Conservation (phyloP, 768 basidiomycete genomes). For the Dictyophora rubrovolvata region DNA sequence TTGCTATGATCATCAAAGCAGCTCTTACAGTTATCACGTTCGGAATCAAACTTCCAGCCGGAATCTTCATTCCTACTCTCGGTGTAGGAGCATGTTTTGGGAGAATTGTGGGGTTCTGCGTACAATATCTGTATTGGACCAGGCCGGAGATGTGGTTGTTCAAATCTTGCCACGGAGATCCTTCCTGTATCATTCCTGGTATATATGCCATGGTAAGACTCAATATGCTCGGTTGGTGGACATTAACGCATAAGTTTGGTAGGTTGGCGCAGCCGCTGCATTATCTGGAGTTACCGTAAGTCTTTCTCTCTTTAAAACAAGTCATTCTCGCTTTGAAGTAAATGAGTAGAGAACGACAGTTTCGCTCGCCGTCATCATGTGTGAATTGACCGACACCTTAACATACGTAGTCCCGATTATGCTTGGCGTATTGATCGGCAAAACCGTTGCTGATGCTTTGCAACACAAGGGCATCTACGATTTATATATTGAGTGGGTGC, state of each 20-base stretch:
- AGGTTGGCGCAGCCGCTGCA: slow-evolving; percentile 77
- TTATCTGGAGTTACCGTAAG: slow-evolving; percentile 91
- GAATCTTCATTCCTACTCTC: slow-evolving; percentile 94
- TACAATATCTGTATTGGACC: slow-evolving; percentile 65
- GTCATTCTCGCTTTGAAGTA: slow-evolving; percentile 5
- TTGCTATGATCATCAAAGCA: slow-evolving; percentile 76
- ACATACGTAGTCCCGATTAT: slow-evolving; percentile 89
- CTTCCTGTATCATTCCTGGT: slow-evolving; percentile 78
- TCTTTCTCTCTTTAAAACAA: not conserved
- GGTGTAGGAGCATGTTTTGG: slow-evolving; percentile 94
- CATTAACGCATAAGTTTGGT: not conserved
- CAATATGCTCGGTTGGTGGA: slow-evolving; percentile 4
- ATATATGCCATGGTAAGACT: slow-evolving; percentile 79
- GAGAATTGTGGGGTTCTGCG: slow-evolving; percentile 67
- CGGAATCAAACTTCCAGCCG: slow-evolving; percentile 84
- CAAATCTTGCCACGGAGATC: slow-evolving; percentile 48
- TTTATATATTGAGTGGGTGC: slow-evolving; percentile 71
- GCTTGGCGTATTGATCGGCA: slow-evolving; percentile 80
- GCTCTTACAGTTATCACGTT: slow-evolving; percentile 81
- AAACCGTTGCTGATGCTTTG: slow-evolving; percentile 79
- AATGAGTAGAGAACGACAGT: slow-evolving; percentile 66
- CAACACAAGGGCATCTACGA: slow-evolving; percentile 97
- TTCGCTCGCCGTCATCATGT: slow-evolving; percentile 91
- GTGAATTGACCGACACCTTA: slow-evolving; percentile 87
- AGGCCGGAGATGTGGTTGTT: slow-evolving; percentile 57